Evolutionary conservation across 169 alveolate genomes (phyloP).

Genomic region (Eimeria praecox): DNA sequence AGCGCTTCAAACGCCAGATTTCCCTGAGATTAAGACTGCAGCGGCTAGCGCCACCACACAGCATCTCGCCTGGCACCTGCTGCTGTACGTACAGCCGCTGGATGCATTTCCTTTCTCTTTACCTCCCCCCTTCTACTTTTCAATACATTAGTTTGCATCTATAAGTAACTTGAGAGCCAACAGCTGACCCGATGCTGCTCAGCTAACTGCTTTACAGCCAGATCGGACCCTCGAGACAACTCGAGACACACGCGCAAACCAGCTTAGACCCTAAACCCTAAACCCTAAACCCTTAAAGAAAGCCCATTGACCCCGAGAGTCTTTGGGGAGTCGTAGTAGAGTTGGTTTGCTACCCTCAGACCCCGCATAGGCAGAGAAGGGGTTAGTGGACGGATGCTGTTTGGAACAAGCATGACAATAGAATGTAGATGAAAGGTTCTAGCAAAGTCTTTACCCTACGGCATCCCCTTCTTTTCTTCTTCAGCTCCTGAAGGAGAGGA

Average conservation of each 20-base stretch:
- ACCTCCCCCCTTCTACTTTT: background rate
- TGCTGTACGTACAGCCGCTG: background rate
- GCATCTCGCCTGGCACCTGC: background rate
- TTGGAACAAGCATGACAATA: too few relatives aligned
- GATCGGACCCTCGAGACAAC: background rate
- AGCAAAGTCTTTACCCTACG: too few relatives aligned
- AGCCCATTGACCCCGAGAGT: background rate
- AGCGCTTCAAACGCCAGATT: background rate
- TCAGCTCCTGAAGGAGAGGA: background rate
- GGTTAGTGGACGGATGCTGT: too few relatives aligned
- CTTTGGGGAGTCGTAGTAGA: too few relatives aligned
- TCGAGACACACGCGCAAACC: background rate
- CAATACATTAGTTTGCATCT: background rate
- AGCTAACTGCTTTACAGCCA: conserved; percentile 49
- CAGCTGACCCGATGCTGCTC: conserved; percentile 51
- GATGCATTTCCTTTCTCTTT: background rate
- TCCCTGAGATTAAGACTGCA: background rate
- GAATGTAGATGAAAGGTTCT: too few relatives aligned
- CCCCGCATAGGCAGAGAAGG: background rate
- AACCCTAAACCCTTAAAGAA: background rate
- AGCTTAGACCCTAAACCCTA: background rate
- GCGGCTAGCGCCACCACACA: background rate
- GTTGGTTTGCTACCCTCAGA: background rate
- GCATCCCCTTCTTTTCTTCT: too few relatives aligned
- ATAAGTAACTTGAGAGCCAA: background rate